Conservation (phyloP, 495 filamentous ascomycete genomes). For the Hypoxylon trugodes region DNA sequence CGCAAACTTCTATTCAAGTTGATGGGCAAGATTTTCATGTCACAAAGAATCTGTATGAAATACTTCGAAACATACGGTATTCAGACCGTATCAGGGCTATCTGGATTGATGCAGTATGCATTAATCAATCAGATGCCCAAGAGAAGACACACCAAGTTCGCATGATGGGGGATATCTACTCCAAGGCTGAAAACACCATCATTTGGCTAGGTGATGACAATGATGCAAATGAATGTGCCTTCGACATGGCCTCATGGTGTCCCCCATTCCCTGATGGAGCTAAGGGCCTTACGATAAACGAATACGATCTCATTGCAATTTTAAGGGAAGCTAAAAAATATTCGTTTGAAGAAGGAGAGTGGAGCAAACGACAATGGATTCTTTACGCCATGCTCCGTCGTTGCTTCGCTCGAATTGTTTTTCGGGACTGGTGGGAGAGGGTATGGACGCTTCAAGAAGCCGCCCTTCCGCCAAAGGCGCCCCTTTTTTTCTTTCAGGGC, state of each 20-base stretch:
- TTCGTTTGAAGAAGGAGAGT: neutral
- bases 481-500: slow-evolving; percentile 1
- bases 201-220: slow-evolving; percentile 8
- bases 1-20: neutral
- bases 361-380: neutral
- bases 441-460: slow-evolving; percentile 25
- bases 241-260: neutral
- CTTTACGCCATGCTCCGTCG: neutral
- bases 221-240: neutral
- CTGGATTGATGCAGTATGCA: slow-evolving; percentile 49
- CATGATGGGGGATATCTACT: slow-evolving; percentile 39
- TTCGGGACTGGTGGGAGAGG: slow-evolving; percentile 13
- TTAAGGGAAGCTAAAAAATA: neutral
- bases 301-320: slow-evolving; percentile 13
- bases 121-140: slow-evolving; percentile 37
- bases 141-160: slow-evolving; percentile 39
- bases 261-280: neutral
- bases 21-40: neutral
- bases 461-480: neutral
- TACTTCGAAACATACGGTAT: neutral
- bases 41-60: neutral
- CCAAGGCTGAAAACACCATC: neutral
- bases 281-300: neutral
- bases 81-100: neutral
- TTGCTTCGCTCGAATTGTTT: neutral